Base-by-base conservation (phyloP, 192 early-diverging fungal species). In the Funneliformis geosporum region DNA sequence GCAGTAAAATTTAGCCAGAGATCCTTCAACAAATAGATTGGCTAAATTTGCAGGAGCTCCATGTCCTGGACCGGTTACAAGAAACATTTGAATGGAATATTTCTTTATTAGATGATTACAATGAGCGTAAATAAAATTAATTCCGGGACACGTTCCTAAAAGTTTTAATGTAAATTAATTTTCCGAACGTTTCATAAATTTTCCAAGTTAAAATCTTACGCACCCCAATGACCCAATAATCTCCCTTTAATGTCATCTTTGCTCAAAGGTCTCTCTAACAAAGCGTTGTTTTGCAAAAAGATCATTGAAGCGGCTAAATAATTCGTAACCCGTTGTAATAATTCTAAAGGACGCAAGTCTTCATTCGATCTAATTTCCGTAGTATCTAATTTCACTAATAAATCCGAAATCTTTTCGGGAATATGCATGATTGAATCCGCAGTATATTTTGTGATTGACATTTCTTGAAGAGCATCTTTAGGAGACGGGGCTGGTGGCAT, bases 31-130 rank as follows among this genome's bases (percentile, higher is more conserved):
- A 62, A 81, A 86, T 21, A 86, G 68, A 43, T 86, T 86, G 12
- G 84, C 85, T 5, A 86, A 67, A 23, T 83, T 78, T 25, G 82
- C 85, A 7, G 85, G 85, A 12, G 85, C 85, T 27, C 85, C 85
- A 61, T 86, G 85, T 8, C 85, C 85, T 21, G 85, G 85, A n/a
- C 85, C 85, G 43, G 85, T 80, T 5, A 86, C 85, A 16, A 86
- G 65, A 14, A 86, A 79, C 80, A 85, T 85, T 44, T 75, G 23
- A 16, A 82, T 25, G n/a, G 85, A 76, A 40, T 85, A 77, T 55
- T 75, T 82, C 21, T 78, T 86, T n/a, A 86, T 84, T 28, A 86
- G 47, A 60, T 59, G 42, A 50, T 87, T 86, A 62, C 82, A 81
- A 81, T 86, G 85, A 42, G 85, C 81, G 74, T 86, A 86, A 60